These are phyloP conservation scores for Xylariales sp. DNA, from an alignment of 2,329 filamentous ascomycete genomes.

Conservation along the genomic window DNA sequence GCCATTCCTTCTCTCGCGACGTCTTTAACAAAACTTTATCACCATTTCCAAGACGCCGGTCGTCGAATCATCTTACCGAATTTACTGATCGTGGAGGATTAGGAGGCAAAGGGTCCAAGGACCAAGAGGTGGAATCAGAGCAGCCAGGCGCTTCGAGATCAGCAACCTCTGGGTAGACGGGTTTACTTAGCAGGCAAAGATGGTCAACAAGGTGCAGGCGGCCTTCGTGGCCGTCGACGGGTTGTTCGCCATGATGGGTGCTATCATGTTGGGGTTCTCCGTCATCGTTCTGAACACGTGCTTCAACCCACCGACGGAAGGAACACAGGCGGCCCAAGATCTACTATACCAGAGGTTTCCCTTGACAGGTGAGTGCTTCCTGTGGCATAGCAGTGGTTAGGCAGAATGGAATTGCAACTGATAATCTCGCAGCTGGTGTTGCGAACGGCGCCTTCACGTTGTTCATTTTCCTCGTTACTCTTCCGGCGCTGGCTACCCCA, in stretches of 20 bases:
- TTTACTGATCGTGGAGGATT: slow-evolving; percentile 10
- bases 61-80: slow-evolving; percentile 25
- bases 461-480: slow-evolving; percentile 61
- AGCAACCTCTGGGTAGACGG: slow-evolving; percentile 4
- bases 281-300: slow-evolving; percentile 45
- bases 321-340: slow-evolving; percentile 44
- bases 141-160: slow-evolving; percentile 1
- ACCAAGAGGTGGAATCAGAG: slow-evolving; percentile 13
- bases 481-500: slow-evolving; percentile 67
- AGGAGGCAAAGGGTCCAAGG: slow-evolving; percentile 10
- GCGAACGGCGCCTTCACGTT: slow-evolving; percentile 70
- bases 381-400: not conserved
- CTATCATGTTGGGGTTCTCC: slow-evolving; percentile 51
- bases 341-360: slow-evolving; percentile 51
- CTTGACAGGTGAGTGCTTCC: slow-evolving; percentile 34
- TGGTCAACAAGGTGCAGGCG: slow-evolving; percentile 52
- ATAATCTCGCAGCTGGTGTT: slow-evolving; percentile 52
- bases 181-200: slow-evolving; percentile 25
- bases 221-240: slow-evolving; percentile 43
- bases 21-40: slow-evolving; percentile 11
- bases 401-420: slow-evolving; percentile 2
- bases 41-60: slow-evolving; percentile 30
- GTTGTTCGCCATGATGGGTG: slow-evolving; percentile 49
- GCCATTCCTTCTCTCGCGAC: slow-evolving; percentile 6
- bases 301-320: slow-evolving; percentile 37